Conservation (phyloP, 1,284 basidiomycete species). For the Ceratobasidium sp. region DNA sequence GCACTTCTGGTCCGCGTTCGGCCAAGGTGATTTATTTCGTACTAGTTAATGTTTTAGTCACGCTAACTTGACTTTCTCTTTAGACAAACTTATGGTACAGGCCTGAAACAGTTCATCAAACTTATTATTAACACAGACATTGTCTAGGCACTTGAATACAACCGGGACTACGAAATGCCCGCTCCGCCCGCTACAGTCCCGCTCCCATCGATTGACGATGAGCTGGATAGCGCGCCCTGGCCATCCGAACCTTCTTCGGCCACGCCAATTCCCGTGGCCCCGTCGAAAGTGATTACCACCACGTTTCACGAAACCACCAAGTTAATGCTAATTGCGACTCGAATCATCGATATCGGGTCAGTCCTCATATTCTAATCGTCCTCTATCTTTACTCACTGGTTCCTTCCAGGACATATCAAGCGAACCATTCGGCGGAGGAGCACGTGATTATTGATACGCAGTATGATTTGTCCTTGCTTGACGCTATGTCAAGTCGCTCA, state of each 20-base stretch:
- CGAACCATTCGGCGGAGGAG: not conserved
- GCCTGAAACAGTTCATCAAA: too few relatives aligned
- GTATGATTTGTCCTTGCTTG: not conserved
- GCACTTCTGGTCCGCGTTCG: not conserved
- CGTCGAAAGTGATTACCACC: slow-evolving; percentile 58
- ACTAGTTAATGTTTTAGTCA: not conserved
- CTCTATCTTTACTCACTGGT: not conserved
- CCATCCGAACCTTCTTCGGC: not conserved
- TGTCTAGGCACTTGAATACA: slow-evolving; percentile 50
- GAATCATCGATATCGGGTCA: slow-evolving; percentile 71
- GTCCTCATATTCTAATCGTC: not conserved
- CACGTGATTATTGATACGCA: slow-evolving; percentile 32
- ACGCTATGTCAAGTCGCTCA: not conserved
- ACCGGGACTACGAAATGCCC: slow-evolving; percentile 67
- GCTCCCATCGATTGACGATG: slow-evolving; percentile 18
- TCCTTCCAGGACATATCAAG: not conserved
- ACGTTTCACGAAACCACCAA: slow-evolving; percentile 68
- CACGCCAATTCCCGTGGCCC: not conserved
- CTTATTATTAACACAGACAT: too few relatives aligned
- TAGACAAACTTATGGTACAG: not conserved
- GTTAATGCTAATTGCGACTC: slow-evolving; percentile 67
- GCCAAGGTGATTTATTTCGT: not conserved
- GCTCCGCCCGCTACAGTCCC: slow-evolving; percentile 50
- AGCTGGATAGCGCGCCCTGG: slow-evolving; percentile 22
- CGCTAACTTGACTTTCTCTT: not conserved